Conservation (phyloP, 2,329 filamentous ascomycete genomes). For the Herpotrichia juniperi region DNA sequence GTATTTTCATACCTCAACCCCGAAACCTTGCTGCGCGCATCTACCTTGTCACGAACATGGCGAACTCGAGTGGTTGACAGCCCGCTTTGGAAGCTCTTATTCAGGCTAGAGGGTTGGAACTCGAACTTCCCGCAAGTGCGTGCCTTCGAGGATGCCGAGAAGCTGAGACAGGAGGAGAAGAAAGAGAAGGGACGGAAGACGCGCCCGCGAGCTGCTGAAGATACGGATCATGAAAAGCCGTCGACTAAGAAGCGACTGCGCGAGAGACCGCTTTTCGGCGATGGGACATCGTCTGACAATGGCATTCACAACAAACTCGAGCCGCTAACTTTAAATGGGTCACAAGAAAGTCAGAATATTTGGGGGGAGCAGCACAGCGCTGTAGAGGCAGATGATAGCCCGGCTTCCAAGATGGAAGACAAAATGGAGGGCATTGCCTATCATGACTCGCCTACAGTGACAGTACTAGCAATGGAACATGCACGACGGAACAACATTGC, state of each 20-base stretch:
- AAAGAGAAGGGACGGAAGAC: slow-evolving; percentile 52
- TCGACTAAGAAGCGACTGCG: slow-evolving; percentile 60
- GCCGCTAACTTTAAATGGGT: slow-evolving; percentile 23
- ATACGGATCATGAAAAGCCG: slow-evolving; percentile 56
- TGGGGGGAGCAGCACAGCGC: slow-evolving; percentile 56
- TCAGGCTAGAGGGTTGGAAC: slow-evolving; percentile 85
- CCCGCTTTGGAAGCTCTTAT: slow-evolving; percentile 84
- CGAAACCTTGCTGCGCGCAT: slow-evolving; percentile 77
- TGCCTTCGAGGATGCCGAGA: slow-evolving; percentile 66
- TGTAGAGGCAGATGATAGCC: slow-evolving; percentile 54
- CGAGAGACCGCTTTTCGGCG: slow-evolving; percentile 51
- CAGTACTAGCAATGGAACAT: slow-evolving; percentile 20
- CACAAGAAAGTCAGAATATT: slow-evolving; percentile 18
- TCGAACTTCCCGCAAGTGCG: slow-evolving; percentile 69
- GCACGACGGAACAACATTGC: slow-evolving; percentile 26
- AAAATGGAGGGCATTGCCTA: slow-evolving; percentile 47
- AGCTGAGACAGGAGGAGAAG: slow-evolving; percentile 44
- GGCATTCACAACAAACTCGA: slow-evolving; percentile 27
- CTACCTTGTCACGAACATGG: slow-evolving; percentile 81
- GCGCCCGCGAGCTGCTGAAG: slow-evolving; percentile 51
- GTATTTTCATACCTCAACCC: slow-evolving; percentile 88
- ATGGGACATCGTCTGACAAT: slow-evolving; percentile 29
- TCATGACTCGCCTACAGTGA: slow-evolving; percentile 22
- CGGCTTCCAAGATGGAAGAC: slow-evolving; percentile 34
- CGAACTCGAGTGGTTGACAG: slow-evolving; percentile 80